Evolutionary conservation across 805 yeast genomes (phyloP).

Genomic region (Kuraishia capsulata): DNA sequence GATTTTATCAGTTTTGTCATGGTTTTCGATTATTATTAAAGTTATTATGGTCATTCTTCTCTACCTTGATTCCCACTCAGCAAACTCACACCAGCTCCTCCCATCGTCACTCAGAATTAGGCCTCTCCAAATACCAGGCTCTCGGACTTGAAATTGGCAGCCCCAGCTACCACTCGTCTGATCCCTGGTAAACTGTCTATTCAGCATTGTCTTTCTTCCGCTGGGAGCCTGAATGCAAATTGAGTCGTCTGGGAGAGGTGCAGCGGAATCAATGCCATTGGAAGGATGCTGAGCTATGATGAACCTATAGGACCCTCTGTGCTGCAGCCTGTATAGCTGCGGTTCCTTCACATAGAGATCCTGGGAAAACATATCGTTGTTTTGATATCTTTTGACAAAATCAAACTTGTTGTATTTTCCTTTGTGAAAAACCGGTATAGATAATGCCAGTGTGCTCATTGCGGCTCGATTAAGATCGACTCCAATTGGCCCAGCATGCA

Average conservation of each 20-base stretch:
- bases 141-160: slow-evolving; percentile 50
- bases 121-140: slow-evolving; percentile 77
- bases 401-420: slow-evolving; percentile 57
- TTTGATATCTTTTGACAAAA: slow-evolving; percentile 68
- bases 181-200: slow-evolving; percentile 28
- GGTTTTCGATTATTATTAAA: no score
- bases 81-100: slow-evolving; percentile 77
- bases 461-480: slow-evolving; percentile 45
- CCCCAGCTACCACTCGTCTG: slow-evolving; percentile 51
- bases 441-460: slow-evolving; percentile 49
- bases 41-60: no score
- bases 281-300: slow-evolving; percentile 40
- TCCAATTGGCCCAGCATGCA: slow-evolving; percentile 56
- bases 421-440: slow-evolving; percentile 65
- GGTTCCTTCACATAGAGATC: slow-evolving; percentile 85
- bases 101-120: slow-evolving; percentile 72
- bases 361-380: slow-evolving; percentile 52
- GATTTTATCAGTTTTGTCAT: no score
- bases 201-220: slow-evolving; percentile 62
- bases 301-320: slow-evolving; percentile 56
- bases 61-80: slow-evolving; percentile 64
- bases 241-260: background rate
- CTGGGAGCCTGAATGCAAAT: slow-evolving; percentile 62
- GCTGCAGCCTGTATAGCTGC: slow-evolving; percentile 55
- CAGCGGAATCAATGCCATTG: background rate